These are phyloP conservation scores for Sodiomyces alkalinus DNA, from an alignment of 2,329 filamentous ascomycete species.

Conservation along the genomic window DNA sequence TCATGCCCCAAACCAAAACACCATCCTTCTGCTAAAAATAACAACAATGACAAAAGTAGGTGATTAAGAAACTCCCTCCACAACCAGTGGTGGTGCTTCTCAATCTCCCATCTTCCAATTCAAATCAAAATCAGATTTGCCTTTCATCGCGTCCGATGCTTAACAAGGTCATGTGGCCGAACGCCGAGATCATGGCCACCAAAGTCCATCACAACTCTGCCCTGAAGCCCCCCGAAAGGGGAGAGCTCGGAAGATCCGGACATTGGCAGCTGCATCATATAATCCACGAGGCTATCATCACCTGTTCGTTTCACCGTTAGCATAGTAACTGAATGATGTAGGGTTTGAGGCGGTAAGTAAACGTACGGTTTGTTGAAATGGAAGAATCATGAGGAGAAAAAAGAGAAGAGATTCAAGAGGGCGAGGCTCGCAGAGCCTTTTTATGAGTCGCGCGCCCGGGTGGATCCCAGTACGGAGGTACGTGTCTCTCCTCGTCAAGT, in stretches of 20 bases:
- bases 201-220: slow-evolving; percentile 54
- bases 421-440: neutral
- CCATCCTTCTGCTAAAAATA: too few relatives aligned
- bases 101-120: slow-evolving; percentile 13
- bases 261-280: slow-evolving; percentile 67
- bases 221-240: slow-evolving; percentile 78
- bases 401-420: slow-evolving; percentile 20
- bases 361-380: slow-evolving; percentile 96
- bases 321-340: slow-evolving; percentile 3
- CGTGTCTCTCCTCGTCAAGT: too few relatives aligned
- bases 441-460: too few relatives aligned
- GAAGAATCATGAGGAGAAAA: slow-evolving; percentile 76
- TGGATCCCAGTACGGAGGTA: too few relatives aligned
- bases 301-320: slow-evolving; percentile 43
- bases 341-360: slow-evolving; percentile 4
- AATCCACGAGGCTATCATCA: slow-evolving; percentile 99
- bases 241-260: slow-evolving; percentile 64
- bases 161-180: slow-evolving; percentile 99
- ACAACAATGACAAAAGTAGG: too few relatives aligned
- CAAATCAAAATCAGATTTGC: slow-evolving; percentile 73
- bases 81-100: too few relatives aligned
- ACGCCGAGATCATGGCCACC: slow-evolving; percentile 90
- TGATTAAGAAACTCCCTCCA: too few relatives aligned
- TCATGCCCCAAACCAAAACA: too few relatives aligned
- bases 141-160: slow-evolving; percentile 86